Evolutionary conservation across 345 rosid species (phyloP).

Genomic region (Atalantia buxifolia): DNA sequence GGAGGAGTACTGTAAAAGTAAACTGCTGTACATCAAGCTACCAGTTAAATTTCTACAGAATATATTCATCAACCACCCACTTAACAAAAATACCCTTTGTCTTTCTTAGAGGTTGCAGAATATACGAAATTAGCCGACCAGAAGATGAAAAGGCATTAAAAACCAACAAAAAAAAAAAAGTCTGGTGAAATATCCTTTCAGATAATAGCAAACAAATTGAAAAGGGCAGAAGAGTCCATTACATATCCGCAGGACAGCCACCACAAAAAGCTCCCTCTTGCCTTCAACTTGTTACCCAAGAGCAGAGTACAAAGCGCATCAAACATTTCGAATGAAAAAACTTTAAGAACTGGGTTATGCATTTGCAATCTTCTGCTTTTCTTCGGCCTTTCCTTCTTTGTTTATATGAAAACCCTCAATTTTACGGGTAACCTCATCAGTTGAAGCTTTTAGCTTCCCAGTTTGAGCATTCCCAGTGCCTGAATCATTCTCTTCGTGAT

Average conservation of each 20-base stretch:
- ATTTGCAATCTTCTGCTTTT: conserved; percentile 21
- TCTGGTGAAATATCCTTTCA: neutral
- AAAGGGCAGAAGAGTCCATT: neutral
- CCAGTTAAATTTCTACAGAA: neutral
- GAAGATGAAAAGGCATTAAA: neutral
- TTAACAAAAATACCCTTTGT: neutral
- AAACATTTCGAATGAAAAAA: neutral
- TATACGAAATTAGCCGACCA: neutral
- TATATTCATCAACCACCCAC: neutral
- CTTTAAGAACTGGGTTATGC: neutral
- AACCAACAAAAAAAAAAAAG: neutral
- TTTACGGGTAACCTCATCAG: conserved; percentile 27
- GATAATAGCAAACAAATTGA: neutral
- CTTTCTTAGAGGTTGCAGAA: neutral
- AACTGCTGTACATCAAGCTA: no score
- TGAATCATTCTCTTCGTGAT: conserved; percentile 25
- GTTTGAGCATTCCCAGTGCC: conserved; percentile 16
- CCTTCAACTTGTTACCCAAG: neutral
- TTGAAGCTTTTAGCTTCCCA: conserved; percentile 24
- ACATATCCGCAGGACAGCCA: neutral
- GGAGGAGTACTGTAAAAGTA: no score
- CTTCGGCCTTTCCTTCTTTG: conserved; percentile 25
- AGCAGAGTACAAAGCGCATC: neutral
- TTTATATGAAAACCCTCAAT: conserved; percentile 26
- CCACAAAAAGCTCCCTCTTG: neutral